Evolutionary conservation across 345 rosid species (phyloP).

Genomic region (Pistacia vera): DNA sequence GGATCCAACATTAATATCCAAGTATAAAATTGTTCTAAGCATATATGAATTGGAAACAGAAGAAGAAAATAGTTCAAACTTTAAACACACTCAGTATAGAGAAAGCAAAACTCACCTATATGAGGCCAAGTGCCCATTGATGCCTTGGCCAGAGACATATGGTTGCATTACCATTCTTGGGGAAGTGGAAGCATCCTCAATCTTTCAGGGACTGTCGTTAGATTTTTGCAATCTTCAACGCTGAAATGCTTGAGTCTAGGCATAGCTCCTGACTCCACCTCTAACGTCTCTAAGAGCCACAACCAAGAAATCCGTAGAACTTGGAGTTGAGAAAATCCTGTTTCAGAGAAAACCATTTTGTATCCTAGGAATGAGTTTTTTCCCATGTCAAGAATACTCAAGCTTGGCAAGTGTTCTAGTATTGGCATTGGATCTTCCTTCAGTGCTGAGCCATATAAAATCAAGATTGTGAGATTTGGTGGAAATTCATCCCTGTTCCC

Average conservation of each 20-base stretch:
- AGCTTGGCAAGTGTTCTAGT: not conserved
- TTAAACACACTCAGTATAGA: not conserved
- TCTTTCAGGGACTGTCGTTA: not conserved
- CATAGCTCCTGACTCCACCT: not conserved
- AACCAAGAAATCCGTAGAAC: not conserved
- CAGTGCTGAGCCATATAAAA: not conserved
- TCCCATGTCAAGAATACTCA: slow-evolving; percentile 4
- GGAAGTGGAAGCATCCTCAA: not conserved
- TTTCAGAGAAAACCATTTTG: not conserved
- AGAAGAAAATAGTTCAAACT: not conserved
- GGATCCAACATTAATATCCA: too few species aligned
- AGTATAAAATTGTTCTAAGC: too few species aligned
- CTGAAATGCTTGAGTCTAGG: not conserved
- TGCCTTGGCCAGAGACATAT: not conserved
- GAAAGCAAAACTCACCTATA: not conserved
- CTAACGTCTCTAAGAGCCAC: not conserved
- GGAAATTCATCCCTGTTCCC: slow-evolving; percentile 3
- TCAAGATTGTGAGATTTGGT: not conserved
- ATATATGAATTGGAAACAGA: not conserved
- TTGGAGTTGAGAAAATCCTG: not conserved
- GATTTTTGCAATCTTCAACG: not conserved
- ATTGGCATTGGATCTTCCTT: not conserved
- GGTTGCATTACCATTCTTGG: not conserved
- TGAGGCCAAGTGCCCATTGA: too few species aligned
- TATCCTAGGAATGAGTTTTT: not conserved